Evolutionary conservation across 2,329 filamentous ascomycete genomes (phyloP).

Genomic region (Claviceps quebecensis): DNA sequence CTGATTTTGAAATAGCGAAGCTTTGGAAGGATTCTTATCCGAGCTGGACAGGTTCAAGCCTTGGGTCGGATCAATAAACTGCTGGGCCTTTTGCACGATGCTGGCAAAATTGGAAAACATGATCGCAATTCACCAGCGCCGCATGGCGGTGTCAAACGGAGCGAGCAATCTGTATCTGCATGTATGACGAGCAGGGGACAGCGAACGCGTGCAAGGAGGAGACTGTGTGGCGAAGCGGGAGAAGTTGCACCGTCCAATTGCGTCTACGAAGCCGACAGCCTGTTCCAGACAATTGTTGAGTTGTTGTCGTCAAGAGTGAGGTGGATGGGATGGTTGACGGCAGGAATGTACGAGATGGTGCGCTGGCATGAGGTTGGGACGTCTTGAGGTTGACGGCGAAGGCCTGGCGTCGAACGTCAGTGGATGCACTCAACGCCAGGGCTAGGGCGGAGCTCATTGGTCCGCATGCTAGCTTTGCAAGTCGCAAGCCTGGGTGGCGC

Average conservation of each 20-base stretch:
- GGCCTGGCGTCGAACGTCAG: background rate
- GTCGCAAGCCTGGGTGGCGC: background rate
- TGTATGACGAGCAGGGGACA: slow-evolving; percentile 1
- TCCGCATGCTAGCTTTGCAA: background rate
- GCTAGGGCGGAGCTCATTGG: background rate
- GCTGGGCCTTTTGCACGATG: slow-evolving; percentile 90
- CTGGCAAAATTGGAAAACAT: slow-evolving; percentile 54
- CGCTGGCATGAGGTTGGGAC: background rate
- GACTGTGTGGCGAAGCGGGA: background rate
- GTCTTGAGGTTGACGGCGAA: background rate
- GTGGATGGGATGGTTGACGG: background rate
- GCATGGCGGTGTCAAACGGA: slow-evolving; percentile 20
- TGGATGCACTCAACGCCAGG: too few species aligned
- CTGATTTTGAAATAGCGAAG: slow-evolving; percentile 85
- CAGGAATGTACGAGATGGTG: slow-evolving; percentile 3
- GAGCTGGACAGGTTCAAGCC: slow-evolving; percentile 58
- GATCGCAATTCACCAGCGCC: slow-evolving; percentile 25
- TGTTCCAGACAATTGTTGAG: slow-evolving; percentile 1
- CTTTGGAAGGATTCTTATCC: slow-evolving; percentile 77
- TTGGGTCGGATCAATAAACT: slow-evolving; percentile 81
- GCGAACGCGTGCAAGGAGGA: background rate
- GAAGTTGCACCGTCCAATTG: background rate
- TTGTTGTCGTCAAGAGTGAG: background rate
- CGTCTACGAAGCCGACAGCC: background rate
- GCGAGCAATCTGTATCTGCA: background rate